Base-by-base conservation (phyloP, 768 basidiomycete genomes). In the Psilocybe cubensis region DNA sequence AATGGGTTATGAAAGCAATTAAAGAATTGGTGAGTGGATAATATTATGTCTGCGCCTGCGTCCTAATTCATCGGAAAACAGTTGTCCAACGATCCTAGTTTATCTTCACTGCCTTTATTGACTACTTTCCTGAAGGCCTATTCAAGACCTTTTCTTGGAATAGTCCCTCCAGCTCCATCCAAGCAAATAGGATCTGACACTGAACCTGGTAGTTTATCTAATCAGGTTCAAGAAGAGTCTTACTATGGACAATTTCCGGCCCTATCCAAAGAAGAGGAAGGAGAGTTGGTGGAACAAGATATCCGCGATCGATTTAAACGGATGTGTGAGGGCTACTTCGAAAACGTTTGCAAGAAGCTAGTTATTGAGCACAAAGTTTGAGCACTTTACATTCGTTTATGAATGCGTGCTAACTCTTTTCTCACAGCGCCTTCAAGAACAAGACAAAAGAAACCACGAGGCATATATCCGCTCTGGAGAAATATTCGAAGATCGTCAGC, bases 401-500 rank as follows among this genome's bases (percentile, higher is more conserved):
- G 49, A 25, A n/a, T 25, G 21, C 23, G 25, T 24, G 31, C 47
- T 38, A 11, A 48, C 51, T 9, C 46, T 9, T 41, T 20, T 31
- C 10, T 40, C 28, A 12, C 66, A 98, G 96, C 88, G 90, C 46
- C 79, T 99, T 44, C 94, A 98, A 87, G 94, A 97, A 62, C 96
- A 97, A 74, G 97, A 98, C 71, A 88, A 89, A 60, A 83, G 91
- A 49, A 99, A 99, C 66, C 96, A 98, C 69, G 97, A 99, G 77
- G 97, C 97, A 56, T 99, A 99, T 69, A 98, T 99, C 63, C 93
- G 96, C 28, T 98, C 96, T 2, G 97, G 97, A 24, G 96, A 99
- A 73, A 98, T 99, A 60, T 99, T 99, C 64, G 97, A 99, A 68
- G 97, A 99, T 71, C 86, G 97, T 29, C 96, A 98, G 70, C 96